Evolutionary conservation across 805 yeast species (phyloP).

Genomic region (Pichia pseudocactophila): DNA sequence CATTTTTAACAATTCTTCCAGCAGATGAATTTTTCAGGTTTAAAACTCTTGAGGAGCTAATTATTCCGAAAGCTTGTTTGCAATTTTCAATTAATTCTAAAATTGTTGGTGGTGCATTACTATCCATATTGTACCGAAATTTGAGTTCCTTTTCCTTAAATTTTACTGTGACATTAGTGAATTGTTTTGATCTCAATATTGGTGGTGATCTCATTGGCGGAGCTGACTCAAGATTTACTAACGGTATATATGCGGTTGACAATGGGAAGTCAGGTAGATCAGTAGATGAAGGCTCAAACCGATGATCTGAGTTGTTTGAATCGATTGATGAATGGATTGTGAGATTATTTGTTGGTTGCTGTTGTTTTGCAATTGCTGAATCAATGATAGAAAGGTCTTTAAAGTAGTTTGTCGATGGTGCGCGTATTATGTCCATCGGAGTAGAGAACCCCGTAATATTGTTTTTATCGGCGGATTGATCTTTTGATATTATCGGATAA

Average conservation of each 20-base stretch:
- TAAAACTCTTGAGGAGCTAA: slow-evolving; percentile 27
- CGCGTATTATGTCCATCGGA: too few species aligned
- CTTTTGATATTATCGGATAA: slow-evolving; percentile 53
- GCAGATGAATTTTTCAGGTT: slow-evolving; percentile 28
- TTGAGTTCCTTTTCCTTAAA: slow-evolving; percentile 49
- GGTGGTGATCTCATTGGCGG: slow-evolving; percentile 4
- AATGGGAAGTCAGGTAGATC: slow-evolving; percentile 12
- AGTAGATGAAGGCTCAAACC: background rate
- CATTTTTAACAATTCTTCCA: slow-evolving; percentile 31
- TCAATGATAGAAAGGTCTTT: slow-evolving; percentile 12
- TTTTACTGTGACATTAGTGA: slow-evolving; percentile 33
- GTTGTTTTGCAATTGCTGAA: slow-evolving; percentile 13
- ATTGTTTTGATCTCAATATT: slow-evolving; percentile 17
- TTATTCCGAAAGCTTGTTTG: slow-evolving; percentile 57
- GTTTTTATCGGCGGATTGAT: slow-evolving; percentile 8
- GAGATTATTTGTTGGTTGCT: background rate
- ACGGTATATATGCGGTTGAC: slow-evolving; percentile 13
- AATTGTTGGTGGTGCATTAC: slow-evolving; percentile 73
- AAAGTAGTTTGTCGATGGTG: slow-evolving; percentile 10
- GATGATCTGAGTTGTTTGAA: too few species aligned
- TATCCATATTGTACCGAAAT: slow-evolving; percentile 54
- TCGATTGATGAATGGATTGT: background rate
- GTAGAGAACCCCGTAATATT: slow-evolving; percentile 3
- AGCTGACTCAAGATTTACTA: slow-evolving; percentile 2
- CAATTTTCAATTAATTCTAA: slow-evolving; percentile 75